These are phyloP conservation scores for Poterioochromonas sp. DNA, from an alignment of 352 stramenopile genomes.

Conservation along the genomic window DNA sequence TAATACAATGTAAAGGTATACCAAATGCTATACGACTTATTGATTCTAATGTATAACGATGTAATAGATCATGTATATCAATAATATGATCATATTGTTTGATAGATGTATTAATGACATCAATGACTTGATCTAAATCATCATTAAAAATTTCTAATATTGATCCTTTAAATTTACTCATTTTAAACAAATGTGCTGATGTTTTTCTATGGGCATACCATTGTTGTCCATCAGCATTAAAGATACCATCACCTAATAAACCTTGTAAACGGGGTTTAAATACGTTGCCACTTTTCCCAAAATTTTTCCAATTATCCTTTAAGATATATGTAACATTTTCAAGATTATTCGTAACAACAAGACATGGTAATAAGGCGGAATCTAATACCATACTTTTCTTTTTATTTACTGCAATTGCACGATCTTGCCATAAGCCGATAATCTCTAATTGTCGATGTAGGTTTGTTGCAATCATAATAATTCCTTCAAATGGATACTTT, in stretches of 20 bases:
- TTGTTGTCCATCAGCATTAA: neutral
- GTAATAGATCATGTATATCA: constrained; percentile 1
- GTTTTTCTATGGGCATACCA: constrained; percentile 19
- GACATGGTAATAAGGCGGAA: neutral
- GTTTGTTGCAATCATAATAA: neutral
- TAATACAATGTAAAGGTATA: neutral
- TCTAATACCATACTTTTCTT: neutral
- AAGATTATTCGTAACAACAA: neutral
- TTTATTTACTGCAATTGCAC: neutral
- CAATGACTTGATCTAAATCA: constrained; percentile 1
- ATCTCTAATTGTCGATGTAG: neutral
- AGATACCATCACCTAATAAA: constrained; percentile 10
- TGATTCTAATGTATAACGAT: constrained; percentile 12
- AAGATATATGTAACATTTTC: constrained; percentile 21
- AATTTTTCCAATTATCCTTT: neutral
- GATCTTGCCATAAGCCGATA: neutral
- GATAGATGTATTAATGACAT: neutral
- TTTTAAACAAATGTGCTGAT: constrained; percentile 6
- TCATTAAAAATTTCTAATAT: constrained; percentile 6
- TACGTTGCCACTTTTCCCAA: neutral
- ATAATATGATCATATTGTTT: neutral
- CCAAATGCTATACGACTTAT: neutral
- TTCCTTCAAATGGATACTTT: neutral
- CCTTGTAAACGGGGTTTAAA: neutral
- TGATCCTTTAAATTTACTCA: neutral